Evolutionary conservation across 2,329 filamentous ascomycete genomes (phyloP).

Genomic region (Fusarium haematococcum): DNA sequence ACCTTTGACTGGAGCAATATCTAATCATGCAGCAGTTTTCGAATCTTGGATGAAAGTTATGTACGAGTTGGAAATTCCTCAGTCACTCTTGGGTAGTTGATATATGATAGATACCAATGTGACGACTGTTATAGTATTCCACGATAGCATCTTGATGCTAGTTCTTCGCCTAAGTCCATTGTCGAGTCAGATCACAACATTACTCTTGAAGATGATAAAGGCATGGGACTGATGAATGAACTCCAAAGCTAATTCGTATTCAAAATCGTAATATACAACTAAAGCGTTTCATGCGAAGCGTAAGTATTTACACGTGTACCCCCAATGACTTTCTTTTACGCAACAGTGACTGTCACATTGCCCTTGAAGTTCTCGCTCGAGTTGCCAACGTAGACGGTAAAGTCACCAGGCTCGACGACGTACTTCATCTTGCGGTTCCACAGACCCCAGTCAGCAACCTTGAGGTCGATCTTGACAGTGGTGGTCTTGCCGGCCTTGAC

Average conservation of each 20-base stretch:
- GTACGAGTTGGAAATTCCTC: background rate
- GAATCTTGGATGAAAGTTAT: conserved; percentile 10
- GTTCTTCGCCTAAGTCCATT: background rate
- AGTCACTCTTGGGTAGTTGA: background rate
- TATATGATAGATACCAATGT: background rate
- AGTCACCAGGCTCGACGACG: conserved; percentile 78
- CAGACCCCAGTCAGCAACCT: conserved; percentile 68
- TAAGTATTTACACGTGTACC: background rate
- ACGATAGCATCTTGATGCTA: background rate
- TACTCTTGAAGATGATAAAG: background rate
- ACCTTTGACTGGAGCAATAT: background rate
- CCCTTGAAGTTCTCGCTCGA: conserved; percentile 67
- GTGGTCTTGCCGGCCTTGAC: conserved; percentile 70
- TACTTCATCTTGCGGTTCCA: conserved; percentile 75
- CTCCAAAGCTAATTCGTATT: background rate
- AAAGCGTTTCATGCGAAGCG: background rate
- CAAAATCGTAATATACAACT: background rate
- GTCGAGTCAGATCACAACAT: background rate
- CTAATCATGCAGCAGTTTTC: conserved; percentile 27
- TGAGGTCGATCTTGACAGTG: conserved; percentile 61
- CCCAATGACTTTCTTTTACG: conserved; percentile 1
- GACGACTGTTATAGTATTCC: background rate
- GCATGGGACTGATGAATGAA: background rate
- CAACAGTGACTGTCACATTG: conserved; percentile 68
- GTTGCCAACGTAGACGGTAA: conserved; percentile 71